phyloP scores from a whole-genome alignment of 75 land plant genomes.

The Azolla pinnata region DNA sequence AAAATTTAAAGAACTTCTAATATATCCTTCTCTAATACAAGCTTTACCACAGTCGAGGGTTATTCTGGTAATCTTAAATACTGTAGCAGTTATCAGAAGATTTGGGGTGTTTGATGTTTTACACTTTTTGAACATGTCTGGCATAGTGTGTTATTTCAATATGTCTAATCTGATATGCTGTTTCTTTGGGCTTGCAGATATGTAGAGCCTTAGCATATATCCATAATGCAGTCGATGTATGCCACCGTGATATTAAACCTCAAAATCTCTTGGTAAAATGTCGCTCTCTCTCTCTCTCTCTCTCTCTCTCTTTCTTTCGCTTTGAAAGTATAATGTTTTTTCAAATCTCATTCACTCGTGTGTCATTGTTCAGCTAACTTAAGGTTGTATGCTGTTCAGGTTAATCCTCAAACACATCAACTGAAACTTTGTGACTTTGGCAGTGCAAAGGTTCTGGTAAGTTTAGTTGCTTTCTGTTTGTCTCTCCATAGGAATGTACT shows the following conservation, averaged over 20 bases:
- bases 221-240: conserved; percentile 61
- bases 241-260: conserved; percentile 91
- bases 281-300: background rate
- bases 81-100: too few relatives aligned
- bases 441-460: conserved; percentile 92
- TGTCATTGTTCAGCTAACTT: background rate
- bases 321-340: background rate
- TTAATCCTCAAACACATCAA: conserved; percentile 95
- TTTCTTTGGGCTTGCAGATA: conserved; percentile 38
- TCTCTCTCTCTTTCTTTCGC: background rate
- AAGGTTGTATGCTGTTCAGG: conserved; percentile 50
- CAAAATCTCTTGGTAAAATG: conserved; percentile 75
- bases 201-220: conserved; percentile 85
- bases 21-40: too few relatives aligned
- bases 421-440: conserved; percentile 95
- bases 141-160: too few relatives aligned
- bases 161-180: too few relatives aligned
- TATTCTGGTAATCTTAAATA: too few relatives aligned
- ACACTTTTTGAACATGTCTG: too few relatives aligned
- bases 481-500: background rate
- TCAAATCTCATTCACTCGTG: background rate
- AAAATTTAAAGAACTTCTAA: too few relatives aligned
- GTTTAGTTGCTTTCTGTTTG: too few relatives aligned
- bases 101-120: too few relatives aligned
- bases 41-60: too few relatives aligned